Conservation (phyloP, 139 green algal species). For the Bryopsis sp. region DNA sequence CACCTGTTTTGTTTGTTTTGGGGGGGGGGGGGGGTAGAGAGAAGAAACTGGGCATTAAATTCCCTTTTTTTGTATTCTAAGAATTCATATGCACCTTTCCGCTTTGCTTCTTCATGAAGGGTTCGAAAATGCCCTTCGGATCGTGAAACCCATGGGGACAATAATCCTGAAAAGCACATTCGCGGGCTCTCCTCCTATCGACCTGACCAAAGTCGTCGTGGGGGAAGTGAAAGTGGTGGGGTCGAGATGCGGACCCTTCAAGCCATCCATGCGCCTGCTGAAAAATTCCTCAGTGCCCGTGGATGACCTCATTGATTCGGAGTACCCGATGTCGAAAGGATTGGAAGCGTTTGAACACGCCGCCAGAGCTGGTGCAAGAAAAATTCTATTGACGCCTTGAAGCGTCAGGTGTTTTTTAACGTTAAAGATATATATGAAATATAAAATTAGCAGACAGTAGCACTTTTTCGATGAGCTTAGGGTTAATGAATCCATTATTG, state of each 20-base stretch:
- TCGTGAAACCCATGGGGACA: conserved; percentile 3
- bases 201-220: conserved; percentile 15
- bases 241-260: conserved; percentile 13
- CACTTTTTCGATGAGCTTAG: no score
- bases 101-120: no score
- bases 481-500: no score
- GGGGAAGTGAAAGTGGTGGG: conserved; percentile 10
- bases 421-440: no score
- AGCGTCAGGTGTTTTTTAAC: no score
- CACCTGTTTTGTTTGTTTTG: no score
- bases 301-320: conserved; percentile 5
- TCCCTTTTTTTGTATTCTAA: no score
- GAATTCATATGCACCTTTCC: no score
- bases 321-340: neutral
- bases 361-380: neutral
- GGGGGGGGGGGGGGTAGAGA: no score
- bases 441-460: no score
- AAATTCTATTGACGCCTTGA: conserved; percentile 18
- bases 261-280: neutral
- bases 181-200: neutral
- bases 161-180: conserved; percentile 16
- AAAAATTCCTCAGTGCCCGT: neutral
- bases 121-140: neutral
- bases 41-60: no score
- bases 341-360: conserved; percentile 4